These are phyloP conservation scores for Globisporangium apiculatum DNA, from an alignment of 352 stramenopile species.

Conservation along the genomic window DNA sequence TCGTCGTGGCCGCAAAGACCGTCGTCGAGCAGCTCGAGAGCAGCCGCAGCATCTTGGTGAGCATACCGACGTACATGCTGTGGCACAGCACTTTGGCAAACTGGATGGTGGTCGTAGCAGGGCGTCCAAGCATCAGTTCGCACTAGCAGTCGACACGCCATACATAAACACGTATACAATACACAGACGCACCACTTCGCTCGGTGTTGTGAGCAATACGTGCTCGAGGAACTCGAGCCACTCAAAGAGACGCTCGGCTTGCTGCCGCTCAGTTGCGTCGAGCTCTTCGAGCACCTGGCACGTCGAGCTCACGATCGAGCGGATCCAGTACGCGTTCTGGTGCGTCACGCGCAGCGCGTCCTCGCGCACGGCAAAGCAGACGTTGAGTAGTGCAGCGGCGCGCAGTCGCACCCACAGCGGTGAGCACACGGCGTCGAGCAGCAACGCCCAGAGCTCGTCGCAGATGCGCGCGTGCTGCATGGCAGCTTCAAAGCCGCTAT, in stretches of 20 bases:
- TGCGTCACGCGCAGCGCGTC: slow-evolving; percentile 18
- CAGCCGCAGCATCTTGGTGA: slow-evolving; percentile 55
- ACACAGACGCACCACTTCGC: slow-evolving; percentile 16
- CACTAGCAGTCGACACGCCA: no score
- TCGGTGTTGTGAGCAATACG: slow-evolving; percentile 34
- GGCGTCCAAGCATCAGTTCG: no score
- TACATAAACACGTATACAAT: background rate
- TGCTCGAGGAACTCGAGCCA: slow-evolving; percentile 61
- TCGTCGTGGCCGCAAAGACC: slow-evolving; percentile 53
- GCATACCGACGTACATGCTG: slow-evolving; percentile 53
- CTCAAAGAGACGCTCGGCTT: slow-evolving; percentile 43
- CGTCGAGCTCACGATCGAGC: slow-evolving; percentile 64
- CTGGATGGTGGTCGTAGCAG: background rate
- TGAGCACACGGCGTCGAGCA: slow-evolving; percentile 68
- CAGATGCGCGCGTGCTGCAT: slow-evolving; percentile 16
- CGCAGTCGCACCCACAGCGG: slow-evolving; percentile 54
- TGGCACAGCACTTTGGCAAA: slow-evolving; percentile 35
- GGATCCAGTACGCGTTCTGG: slow-evolving; percentile 34
- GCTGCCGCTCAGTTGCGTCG: slow-evolving; percentile 24
- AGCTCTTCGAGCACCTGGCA: slow-evolving; percentile 60
- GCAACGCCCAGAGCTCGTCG: slow-evolving; percentile 47
- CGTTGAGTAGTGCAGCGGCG: slow-evolving; percentile 47
- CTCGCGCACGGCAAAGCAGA: slow-evolving; percentile 27
- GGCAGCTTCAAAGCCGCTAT: slow-evolving; percentile 11
- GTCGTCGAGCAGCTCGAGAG: slow-evolving; percentile 49